Evolutionary conservation across 2,329 filamentous ascomycete species (phyloP).

Genomic region (Exophiala sp.): DNA sequence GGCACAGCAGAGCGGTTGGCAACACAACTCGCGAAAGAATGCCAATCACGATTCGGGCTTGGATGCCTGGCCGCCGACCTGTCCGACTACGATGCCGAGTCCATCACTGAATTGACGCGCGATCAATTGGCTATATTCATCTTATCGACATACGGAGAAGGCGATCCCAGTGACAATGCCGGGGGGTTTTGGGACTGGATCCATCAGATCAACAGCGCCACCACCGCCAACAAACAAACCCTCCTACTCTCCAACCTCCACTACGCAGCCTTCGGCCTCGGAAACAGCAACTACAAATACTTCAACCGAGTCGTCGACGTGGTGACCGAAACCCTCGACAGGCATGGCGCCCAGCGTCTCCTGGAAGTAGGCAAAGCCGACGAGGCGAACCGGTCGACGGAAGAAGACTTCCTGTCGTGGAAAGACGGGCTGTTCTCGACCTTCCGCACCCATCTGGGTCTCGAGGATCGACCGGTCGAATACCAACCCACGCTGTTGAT

Average conservation of each 20-base stretch:
- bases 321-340: constrained; percentile 24
- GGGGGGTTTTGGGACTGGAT: constrained; percentile 35
- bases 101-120: constrained; percentile 19
- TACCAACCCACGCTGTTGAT: constrained; percentile 81
- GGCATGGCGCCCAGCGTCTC: constrained; percentile 31
- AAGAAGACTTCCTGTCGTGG: constrained; percentile 42
- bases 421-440: constrained; percentile 35
- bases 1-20: constrained; percentile 94
- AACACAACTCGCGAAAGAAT: constrained; percentile 81
- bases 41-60: constrained; percentile 78
- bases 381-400: constrained; percentile 39
- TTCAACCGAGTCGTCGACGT: constrained; percentile 41
- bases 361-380: constrained; percentile 35
- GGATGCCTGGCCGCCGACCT: constrained; percentile 42
- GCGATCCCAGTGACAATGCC: constrained; percentile 38
- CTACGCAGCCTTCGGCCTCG: constrained; percentile 42
- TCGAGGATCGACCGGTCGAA: constrained; percentile 76
- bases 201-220: no score
- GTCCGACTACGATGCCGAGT: constrained; percentile 23
- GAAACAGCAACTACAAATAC: constrained; percentile 46
- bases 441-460: constrained; percentile 49
- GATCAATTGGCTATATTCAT: constrained; percentile 35
- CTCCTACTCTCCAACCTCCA: constrained; percentile 30
- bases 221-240: constrained; percentile 22
- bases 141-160: constrained; percentile 37